A percentile compares a stretch with the other conserved stretches of the same genome.
Evolutionary conservation across 2,329 filamentous ascomycete genomes (phyloP).

Genomic region (Calcarisporium arbuscula): DNA sequence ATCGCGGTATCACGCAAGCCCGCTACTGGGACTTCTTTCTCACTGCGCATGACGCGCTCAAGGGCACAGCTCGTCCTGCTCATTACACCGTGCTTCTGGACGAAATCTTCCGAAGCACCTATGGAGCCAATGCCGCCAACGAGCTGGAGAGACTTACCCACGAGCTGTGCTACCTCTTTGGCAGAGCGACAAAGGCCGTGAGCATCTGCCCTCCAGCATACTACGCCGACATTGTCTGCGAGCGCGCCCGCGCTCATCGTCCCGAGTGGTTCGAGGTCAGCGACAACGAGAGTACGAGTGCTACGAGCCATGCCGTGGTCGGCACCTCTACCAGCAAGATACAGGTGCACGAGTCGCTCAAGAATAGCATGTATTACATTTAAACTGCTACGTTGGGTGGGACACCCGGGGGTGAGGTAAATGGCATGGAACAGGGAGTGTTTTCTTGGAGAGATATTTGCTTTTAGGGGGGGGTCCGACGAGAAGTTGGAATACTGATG

Average conservation of each 20-base stretch:
- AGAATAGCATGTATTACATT: conserved; percentile 51
- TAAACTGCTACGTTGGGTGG: conserved; percentile 19
- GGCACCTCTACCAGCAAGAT: conserved; percentile 7
- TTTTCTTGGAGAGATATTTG: too few species aligned
- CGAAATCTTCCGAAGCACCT: conserved; percentile 53
- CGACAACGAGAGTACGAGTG: conserved; percentile 23
- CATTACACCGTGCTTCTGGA: conserved; percentile 76
- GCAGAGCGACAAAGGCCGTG: conserved; percentile 81
- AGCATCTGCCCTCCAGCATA: conserved; percentile 84
- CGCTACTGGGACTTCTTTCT: conserved; percentile 81
- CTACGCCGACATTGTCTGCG: conserved; percentile 82
- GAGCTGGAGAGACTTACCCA: conserved; percentile 68
- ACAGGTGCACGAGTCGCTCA: conserved; percentile 35
- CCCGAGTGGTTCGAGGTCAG: conserved; percentile 51
- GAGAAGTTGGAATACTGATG: too few species aligned
- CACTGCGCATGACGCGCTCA: conserved; percentile 70
- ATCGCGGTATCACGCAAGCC: conserved; percentile 72
- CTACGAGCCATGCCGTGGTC: conserved; percentile 7
- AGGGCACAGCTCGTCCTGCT: conserved; percentile 77
- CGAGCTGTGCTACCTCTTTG: conserved; percentile 76
- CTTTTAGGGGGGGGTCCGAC: too few species aligned
- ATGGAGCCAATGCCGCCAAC: conserved; percentile 48
- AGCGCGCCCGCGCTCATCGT: conserved; percentile 67
- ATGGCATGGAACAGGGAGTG: not conserved
- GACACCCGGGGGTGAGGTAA: not conserved